phyloP scores from a whole-genome alignment of 2,329 filamentous ascomycete genomes.

The Penicillium sumatraense region DNA sequence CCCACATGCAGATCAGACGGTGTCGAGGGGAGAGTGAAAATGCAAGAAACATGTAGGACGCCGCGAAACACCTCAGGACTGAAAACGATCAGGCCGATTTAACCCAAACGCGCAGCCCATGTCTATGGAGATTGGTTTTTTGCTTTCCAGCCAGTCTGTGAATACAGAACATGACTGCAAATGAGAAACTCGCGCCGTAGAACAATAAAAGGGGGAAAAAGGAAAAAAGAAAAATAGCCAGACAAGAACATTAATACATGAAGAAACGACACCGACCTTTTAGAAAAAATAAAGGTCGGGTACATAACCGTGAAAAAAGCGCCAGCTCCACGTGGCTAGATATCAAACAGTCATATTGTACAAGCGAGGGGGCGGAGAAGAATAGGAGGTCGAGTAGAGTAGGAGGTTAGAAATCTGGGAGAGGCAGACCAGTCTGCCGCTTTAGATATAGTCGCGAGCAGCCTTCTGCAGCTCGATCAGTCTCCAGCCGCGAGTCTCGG shows the following conservation, averaged over 20 bases:
- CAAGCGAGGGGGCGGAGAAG: conserved; percentile 38
- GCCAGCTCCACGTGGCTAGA: conserved; percentile 42
- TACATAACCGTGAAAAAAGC: conserved; percentile 32
- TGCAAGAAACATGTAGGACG: conserved; percentile 24
- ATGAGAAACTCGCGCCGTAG: conserved; percentile 1
- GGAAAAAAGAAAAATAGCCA: too few species aligned
- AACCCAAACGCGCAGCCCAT: conserved; percentile 19
- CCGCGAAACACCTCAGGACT: conserved; percentile 28
- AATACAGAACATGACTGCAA: background rate
- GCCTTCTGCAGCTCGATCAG: conserved; percentile 99
- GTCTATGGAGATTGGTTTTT: conserved; percentile 23
- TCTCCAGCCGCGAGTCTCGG: conserved; percentile 94
- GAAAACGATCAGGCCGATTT: conserved; percentile 30
- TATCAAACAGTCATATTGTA: conserved; percentile 46
- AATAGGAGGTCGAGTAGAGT: conserved; percentile 24
- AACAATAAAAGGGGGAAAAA: conserved; percentile 5
- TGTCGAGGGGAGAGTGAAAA: conserved; percentile 39
- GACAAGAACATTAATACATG: conserved; percentile 32
- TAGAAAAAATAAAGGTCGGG: conserved; percentile 14
- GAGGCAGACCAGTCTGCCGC: background rate
- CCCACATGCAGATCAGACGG: conserved; percentile 24
- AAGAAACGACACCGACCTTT: conserved; percentile 26
- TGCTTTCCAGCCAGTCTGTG: background rate
- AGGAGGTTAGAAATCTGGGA: background rate
- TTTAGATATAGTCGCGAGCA: conserved; percentile 82